A percentile compares a stretch with the other conserved stretches of the same genome.
phyloP scores from a whole-genome alignment of 768 basidiomycete species.

The Suillus lakei region DNA sequence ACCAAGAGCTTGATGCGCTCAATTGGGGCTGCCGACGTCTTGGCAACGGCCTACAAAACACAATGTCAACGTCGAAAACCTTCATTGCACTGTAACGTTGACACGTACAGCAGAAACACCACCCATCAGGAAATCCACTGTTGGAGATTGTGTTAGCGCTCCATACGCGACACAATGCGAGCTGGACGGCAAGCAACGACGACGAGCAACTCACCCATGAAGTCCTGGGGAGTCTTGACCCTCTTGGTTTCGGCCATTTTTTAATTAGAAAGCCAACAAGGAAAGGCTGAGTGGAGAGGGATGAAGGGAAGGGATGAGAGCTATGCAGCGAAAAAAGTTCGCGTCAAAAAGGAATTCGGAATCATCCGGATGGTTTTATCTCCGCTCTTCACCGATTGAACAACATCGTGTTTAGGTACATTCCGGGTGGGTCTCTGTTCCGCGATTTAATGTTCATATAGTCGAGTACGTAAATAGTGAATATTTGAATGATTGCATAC shows the following conservation, averaged over 20 bases:
- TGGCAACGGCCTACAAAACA: conserved; percentile 83
- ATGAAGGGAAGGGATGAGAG: conserved; percentile 49
- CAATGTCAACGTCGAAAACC: conserved; percentile 22
- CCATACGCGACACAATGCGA: conserved; percentile 16
- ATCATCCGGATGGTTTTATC: conserved; percentile 35
- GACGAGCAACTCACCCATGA: conserved; percentile 60
- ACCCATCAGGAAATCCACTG: conserved; percentile 96
- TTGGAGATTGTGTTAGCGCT: conserved; percentile 37
- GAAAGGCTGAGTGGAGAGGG: conserved; percentile 56
- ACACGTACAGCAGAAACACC: conserved; percentile 86
- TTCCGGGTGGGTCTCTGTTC: conserved; percentile 15
- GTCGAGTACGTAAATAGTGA: background rate
- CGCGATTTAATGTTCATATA: background rate
- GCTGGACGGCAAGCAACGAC: background rate
- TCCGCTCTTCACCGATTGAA: conserved; percentile 32
- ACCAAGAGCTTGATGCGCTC: conserved; percentile 99
- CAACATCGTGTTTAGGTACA: background rate
- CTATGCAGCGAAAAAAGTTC: conserved; percentile 52
- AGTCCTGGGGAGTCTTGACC: conserved; percentile 90
- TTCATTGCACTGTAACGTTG: background rate
- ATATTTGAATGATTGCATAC: conserved; percentile 1
- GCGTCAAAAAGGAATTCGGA: conserved; percentile 42
- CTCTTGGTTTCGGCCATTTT: conserved; percentile 86
- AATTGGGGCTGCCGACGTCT: conserved; percentile 99
- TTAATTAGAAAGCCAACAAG: conserved; percentile 38